phyloP scores from a whole-genome alignment of 1,284 basidiomycete genomes.

The Ganoderma resinaceum region DNA sequence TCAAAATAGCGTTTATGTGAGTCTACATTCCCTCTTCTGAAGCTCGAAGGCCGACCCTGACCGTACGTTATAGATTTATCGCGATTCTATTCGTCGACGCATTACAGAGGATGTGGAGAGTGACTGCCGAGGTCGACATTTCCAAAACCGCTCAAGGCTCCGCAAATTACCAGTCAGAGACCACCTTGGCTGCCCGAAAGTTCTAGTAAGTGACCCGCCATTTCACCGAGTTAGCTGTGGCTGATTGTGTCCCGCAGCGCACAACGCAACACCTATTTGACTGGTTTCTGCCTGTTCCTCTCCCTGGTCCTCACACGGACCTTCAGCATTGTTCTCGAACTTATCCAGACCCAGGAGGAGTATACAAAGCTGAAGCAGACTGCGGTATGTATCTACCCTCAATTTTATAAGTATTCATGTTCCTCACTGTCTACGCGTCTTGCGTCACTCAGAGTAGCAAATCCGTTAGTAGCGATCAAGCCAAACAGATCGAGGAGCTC shows the following conservation, averaged over 20 bases:
- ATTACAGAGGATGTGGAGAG: slow-evolving; percentile 91
- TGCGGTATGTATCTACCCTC: slow-evolving; percentile 48
- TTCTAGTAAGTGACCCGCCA: slow-evolving; percentile 78
- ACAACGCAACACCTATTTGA: slow-evolving; percentile 88
- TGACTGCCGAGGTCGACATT: slow-evolving; percentile 77
- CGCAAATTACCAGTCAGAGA: slow-evolving; percentile 81
- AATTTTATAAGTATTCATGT: background rate
- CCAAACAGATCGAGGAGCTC: slow-evolving; percentile 69
- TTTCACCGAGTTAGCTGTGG: background rate
- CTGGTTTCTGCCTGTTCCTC: slow-evolving; percentile 93
- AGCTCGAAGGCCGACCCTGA: slow-evolving; percentile 10
- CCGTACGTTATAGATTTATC: slow-evolving; percentile 71
- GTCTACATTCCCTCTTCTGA: slow-evolving; percentile 36
- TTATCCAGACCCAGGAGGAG: slow-evolving; percentile 90
- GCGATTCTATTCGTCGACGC: slow-evolving; percentile 90
- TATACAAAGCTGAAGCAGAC: slow-evolving; percentile 81
- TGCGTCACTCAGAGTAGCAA: slow-evolving; percentile 28
- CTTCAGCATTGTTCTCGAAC: slow-evolving; percentile 91
- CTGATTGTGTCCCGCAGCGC: slow-evolving; percentile 52
- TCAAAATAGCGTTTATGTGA: slow-evolving; percentile 96
- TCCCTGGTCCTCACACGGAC: slow-evolving; percentile 92
- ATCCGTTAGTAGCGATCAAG: slow-evolving; percentile 49
- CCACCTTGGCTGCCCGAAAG: slow-evolving; percentile 86
- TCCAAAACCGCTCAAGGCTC: slow-evolving; percentile 66
- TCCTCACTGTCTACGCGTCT: background rate